Evolutionary conservation across 73 alveolate species (phyloP), one percentile per base, ranked within the genome.

Genomic region (Blepharisma stoltei): DNA sequence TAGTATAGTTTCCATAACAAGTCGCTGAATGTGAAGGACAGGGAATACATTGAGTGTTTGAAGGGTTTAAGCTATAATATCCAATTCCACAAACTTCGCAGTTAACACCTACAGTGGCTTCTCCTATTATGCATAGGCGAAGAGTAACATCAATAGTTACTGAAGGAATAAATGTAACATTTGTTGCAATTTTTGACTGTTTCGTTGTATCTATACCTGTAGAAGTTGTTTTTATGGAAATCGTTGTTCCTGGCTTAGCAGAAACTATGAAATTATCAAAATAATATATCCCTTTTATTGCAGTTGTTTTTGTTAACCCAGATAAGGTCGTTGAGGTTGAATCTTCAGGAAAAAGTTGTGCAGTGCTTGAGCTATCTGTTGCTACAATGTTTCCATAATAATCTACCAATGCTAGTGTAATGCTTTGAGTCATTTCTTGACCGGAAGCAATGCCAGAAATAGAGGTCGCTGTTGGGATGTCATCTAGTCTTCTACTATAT

Each of bases 21-120:
- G 38, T 25, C 18, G 73, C 73, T 60, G 46, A n/a, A 32, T 32
- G 41, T 20, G 73, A 8, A 20, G 73, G 73, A 5, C 73, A 60
- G 23, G 73, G 4, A 1, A 14, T 1, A 25, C 73, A 60, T 32
- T 32, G 41, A 32, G 41, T 32, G 41, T 32, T 32, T 32, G 3
- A 32, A 3, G 41, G 41, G 41, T 32, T 3, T 32, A 32, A 32
- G 41, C 41, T 32, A 32, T 32, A 32, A 14, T 60, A 14, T 1
- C 46, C 46, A 14, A 25, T 9, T 2, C 46, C 46, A 38, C 73
- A 60, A 14, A 9, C 18, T 9, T 18, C 37, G 5, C 73, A 60
- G 5, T n/a, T 20, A 20, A 38, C 14, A 18, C 45, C 46, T 18
- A n/a, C 45, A 14, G 11, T 60, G 11, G 37, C 45, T 25, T 60